Conservation (phyloP, 139 green algal species). For the Micractinium sp. region DNA sequence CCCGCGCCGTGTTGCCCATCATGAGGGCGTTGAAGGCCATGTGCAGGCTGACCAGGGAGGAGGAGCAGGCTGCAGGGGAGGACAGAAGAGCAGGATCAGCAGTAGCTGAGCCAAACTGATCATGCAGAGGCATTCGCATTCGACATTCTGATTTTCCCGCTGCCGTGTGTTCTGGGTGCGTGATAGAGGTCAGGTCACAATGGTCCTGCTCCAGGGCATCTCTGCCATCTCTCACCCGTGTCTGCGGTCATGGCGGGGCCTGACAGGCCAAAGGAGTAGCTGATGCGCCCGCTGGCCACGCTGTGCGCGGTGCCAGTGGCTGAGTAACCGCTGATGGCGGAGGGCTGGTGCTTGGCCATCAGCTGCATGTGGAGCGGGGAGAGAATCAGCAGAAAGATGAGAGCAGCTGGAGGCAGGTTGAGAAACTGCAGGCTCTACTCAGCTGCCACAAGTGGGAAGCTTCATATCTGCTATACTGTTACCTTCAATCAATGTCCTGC, state of each 20-base stretch:
- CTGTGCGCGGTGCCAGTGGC: constrained; percentile 62
- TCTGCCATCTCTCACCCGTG: constrained; percentile 48
- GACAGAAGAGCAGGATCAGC: not conserved
- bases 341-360: constrained; percentile 33
- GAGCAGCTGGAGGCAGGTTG: no score
- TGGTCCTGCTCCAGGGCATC: not conserved
- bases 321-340: constrained; percentile 34
- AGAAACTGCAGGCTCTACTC: not conserved
- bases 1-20: constrained; percentile 14
- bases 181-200: no score
- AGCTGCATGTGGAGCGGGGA: constrained; percentile 1
- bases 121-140: not conserved
- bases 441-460: no score
- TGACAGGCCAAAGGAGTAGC: constrained; percentile 75
- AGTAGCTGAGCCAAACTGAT: not conserved
- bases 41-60: constrained; percentile 68
- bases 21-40: constrained; percentile 38
- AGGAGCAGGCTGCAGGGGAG: constrained; percentile 72
- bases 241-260: constrained; percentile 80
- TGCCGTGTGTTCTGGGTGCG: not conserved
- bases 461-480: no score
- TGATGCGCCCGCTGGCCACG: constrained; percentile 81
- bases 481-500: no score
- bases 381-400: no score
- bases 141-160: not conserved